Evolutionary conservation across 2,329 filamentous ascomycete species (phyloP), one percentile per base, ranked within the genome.

Genomic region (Phaeosphaeriaceae sp.): DNA sequence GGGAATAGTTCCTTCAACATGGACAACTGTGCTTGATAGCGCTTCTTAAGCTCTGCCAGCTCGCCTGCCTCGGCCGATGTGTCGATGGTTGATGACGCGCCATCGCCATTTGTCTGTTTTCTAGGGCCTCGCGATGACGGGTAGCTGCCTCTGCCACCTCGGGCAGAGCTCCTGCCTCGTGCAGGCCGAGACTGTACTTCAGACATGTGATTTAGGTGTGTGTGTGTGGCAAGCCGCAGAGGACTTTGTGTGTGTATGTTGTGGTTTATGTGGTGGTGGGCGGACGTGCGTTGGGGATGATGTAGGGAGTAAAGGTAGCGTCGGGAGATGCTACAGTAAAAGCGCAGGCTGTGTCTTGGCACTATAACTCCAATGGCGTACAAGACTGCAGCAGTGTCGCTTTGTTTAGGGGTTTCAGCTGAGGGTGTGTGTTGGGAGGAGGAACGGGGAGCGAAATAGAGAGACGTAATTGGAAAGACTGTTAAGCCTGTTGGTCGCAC

Each of bases 1-100:
- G 90, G 86, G 79, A 96, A 97, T 79, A 97, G 87, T 75, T 96
- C 92, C 79, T 90, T 92, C 73, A 99, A 86, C 67, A 87, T 86
- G 55, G 81, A 81, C 65, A 96, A 84, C 78, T 93, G 90, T 68
- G 80, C 79, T 68, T 88, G 84, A 73, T 96, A 94, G 74, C 90
- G 87, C 81, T 90, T 92, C 84, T 95, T 95, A 72, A 97, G 86
- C 77, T 95, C 86, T 71, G 88, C 90, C 61, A 97, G 83, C 76
- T 97, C 92, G 74, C 90, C 89, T 74, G 96, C 88, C 68, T 97
- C 92, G 70, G 87, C 85, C 58, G 84, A 79, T 67, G 83, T 79
- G 70, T 87, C 83, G 71, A 81, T 76, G 66, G 84, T 81, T 70
- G 84, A 82, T 77, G 71, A 59, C 39, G 67, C 77, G 75, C 85